These are phyloP conservation scores for Tylopilus sp. DNA, from an alignment of 768 basidiomycete species.

Conservation along the genomic window DNA sequence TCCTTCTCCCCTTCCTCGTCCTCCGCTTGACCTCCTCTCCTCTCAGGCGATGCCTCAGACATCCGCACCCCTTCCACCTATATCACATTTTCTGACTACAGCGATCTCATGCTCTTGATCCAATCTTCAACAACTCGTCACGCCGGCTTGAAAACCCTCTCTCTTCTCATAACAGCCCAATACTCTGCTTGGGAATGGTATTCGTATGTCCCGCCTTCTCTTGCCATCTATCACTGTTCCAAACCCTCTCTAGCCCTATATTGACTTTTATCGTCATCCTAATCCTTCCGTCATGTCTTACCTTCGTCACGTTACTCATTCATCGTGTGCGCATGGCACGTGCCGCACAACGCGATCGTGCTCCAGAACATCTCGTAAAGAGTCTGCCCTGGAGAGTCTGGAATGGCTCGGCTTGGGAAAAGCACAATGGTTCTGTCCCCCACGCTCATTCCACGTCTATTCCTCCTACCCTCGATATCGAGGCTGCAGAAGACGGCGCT, in stretches of 20 bases:
- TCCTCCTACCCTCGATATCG: constrained; percentile 33
- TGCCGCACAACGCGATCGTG: constrained; percentile 79
- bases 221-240: constrained; percentile 3
- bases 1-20: constrained; percentile 24
- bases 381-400: constrained; percentile 80
- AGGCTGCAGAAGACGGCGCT: constrained; percentile 31
- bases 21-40: not conserved
- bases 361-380: constrained; percentile 76
- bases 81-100: constrained; percentile 82
- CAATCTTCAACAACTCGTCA: constrained; percentile 74
- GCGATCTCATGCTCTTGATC: constrained; percentile 65
- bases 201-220: constrained; percentile 48
- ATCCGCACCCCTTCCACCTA: constrained; percentile 84
- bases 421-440: constrained; percentile 46
- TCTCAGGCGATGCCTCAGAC: constrained; percentile 77
- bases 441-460: constrained; percentile 26
- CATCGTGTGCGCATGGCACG: constrained; percentile 84
- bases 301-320: constrained; percentile 83
- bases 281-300: constrained; percentile 85
- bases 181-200: constrained; percentile 92
- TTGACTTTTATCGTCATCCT: constrained; percentile 85
- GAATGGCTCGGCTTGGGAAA: constrained; percentile 79
- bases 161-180: constrained; percentile 72
- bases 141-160: constrained; percentile 70
- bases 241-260: constrained; percentile 54